phyloP scores from a whole-genome alignment of 2,329 filamentous ascomycete genomes.

The Cladophialophora immunda region DNA sequence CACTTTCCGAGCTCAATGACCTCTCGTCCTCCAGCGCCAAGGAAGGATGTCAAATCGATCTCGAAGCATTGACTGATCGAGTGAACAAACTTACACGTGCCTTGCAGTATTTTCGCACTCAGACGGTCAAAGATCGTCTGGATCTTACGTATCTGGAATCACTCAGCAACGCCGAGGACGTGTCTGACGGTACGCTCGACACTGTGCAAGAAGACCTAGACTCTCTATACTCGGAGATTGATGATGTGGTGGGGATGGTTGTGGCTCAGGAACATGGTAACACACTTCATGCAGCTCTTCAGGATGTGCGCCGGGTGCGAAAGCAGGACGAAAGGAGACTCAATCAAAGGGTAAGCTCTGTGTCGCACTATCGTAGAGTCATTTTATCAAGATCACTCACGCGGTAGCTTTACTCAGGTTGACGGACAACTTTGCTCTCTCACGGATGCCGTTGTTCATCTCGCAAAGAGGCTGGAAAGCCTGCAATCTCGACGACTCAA shows the following conservation, averaged over 20 bases:
- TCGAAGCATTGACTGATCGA: constrained; percentile 14
- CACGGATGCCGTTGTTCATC: constrained; percentile 13
- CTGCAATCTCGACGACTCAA: constrained; percentile 28
- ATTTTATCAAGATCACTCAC: not conserved
- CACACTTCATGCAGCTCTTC: constrained; percentile 14
- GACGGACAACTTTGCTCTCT: constrained; percentile 26
- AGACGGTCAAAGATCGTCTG: constrained; percentile 35
- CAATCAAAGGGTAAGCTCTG: constrained; percentile 17
- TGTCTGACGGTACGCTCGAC: constrained; percentile 1
- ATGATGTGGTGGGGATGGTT: constrained; percentile 37
- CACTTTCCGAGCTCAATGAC: constrained; percentile 28
- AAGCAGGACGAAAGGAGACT: constrained; percentile 6
- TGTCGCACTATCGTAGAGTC: no score
- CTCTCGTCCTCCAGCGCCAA: constrained; percentile 2
- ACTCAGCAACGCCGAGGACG: constrained; percentile 8
- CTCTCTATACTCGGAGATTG: constrained; percentile 37
- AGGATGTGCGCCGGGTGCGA: constrained; percentile 9
- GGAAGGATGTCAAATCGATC: constrained; percentile 3
- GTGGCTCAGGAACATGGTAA: constrained; percentile 34
- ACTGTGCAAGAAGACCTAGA: constrained; percentile 31
- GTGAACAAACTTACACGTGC: constrained; percentile 23
- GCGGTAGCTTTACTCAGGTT: constrained; percentile 3
- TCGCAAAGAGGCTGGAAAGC: constrained; percentile 20
- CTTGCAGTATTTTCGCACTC: constrained; percentile 28
- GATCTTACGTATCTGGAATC: constrained; percentile 35